These are phyloP conservation scores for Vanderwaltozyma yarrowii DNA, from an alignment of 805 yeast species.

Conservation along the genomic window DNA sequence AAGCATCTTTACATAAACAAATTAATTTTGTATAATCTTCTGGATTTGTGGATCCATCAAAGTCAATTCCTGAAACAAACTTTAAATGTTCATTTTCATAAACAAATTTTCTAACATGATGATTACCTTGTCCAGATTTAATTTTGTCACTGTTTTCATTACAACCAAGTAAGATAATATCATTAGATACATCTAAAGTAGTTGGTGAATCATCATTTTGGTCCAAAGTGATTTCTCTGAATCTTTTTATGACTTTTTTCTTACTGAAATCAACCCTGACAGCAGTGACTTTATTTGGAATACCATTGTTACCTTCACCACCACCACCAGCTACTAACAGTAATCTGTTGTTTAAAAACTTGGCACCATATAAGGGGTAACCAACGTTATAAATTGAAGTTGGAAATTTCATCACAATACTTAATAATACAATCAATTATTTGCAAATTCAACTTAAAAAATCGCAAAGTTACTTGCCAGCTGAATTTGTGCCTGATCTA, in stretches of 20 bases:
- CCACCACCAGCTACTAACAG: constrained; percentile 87
- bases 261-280: constrained; percentile 46
- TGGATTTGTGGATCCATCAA: constrained; percentile 34
- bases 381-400: constrained; percentile 33
- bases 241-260: constrained; percentile 40
- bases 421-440: no score
- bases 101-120: constrained; percentile 60
- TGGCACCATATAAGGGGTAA: constrained; percentile 75
- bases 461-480: no score
- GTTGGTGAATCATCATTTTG: constrained; percentile 82
- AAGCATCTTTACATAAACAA: constrained; percentile 45
- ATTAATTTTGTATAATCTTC: constrained; percentile 55
- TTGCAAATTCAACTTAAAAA: no score
- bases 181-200: constrained; percentile 47
- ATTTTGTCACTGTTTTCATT: constrained; percentile 57
- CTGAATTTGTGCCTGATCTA: no score
- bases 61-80: constrained; percentile 50
- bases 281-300: constrained; percentile 72
- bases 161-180: constrained; percentile 58
- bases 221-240: constrained; percentile 50
- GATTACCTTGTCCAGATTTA: constrained; percentile 46
- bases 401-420: constrained; percentile 14
- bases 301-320: constrained; percentile 86
- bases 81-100: constrained; percentile 52
- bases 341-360: constrained; percentile 49